Conservation (phyloP, 2,329 filamentous ascomycete genomes). For the Trichophyton equinum region DNA sequence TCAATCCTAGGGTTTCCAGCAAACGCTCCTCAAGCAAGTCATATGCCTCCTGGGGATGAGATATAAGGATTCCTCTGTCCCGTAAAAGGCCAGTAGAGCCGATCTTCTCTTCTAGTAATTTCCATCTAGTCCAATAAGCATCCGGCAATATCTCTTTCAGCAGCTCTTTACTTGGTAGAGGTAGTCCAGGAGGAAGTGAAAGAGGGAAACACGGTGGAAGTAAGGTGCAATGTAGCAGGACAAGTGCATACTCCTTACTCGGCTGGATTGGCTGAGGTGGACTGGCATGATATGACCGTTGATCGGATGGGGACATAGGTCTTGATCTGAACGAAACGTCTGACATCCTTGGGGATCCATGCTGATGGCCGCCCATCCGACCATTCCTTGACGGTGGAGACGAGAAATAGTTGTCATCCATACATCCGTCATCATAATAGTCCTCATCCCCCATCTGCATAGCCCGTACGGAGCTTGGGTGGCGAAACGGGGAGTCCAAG, state of each 20-base stretch:
- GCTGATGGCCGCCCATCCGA: conserved; percentile 7
- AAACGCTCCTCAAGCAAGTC: conserved; percentile 51
- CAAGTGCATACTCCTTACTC: conserved; percentile 43
- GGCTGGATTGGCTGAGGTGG: conserved; percentile 18
- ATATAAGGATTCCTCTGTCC: conserved; percentile 48
- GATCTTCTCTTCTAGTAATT: conserved; percentile 43
- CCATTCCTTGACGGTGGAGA: conserved; percentile 19
- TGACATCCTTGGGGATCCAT: conserved; percentile 16
- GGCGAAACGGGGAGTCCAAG: conserved; percentile 29
- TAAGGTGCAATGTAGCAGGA: conserved; percentile 49
- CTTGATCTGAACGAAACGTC: conserved; percentile 23
- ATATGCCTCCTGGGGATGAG: conserved; percentile 50
- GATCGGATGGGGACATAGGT: conserved; percentile 22
- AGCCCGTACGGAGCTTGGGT: conserved; percentile 34
- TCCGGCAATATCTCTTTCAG: conserved; percentile 40
- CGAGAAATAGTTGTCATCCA: conserved; percentile 25
- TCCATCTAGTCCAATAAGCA: conserved; percentile 35
- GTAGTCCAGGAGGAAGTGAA: conserved; percentile 31
- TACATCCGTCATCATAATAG: conserved; percentile 21
- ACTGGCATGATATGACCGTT: conserved; percentile 24
- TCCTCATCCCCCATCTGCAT: conserved; percentile 23
- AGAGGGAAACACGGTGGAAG: conserved; percentile 37
- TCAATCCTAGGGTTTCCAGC: conserved; percentile 47
- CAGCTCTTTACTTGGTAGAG: conserved; percentile 27
- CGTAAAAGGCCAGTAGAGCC: conserved; percentile 41